Base-by-base conservation (phyloP, 345 rosid species). In the Psidium friedrichsthalianum region DNA sequence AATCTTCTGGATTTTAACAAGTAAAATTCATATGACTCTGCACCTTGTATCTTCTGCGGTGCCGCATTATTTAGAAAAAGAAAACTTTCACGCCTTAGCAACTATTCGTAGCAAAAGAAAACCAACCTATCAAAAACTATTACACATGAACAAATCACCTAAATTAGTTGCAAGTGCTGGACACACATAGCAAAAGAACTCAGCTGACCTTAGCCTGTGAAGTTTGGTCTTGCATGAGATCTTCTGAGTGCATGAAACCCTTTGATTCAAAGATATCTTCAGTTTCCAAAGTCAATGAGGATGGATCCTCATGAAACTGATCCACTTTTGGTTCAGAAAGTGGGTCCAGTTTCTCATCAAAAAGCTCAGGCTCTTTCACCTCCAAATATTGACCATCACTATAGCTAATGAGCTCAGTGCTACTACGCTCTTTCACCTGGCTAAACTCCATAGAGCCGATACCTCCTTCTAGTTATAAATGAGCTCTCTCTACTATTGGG, bases 141-240 rank as follows among this genome's bases (percentile, higher is more conserved):
- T 32, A 69, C 5, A 18, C 13, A 5, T 5, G 14, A 69, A 36
- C 80, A 69, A 36, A 69, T 69, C 47, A 36, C 80, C 80, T 5
- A 69, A 69, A 69, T 69, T 69, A 69, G 80, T 11, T 36, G 25
- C 47, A 36, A 36, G 80, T 32, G 40, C 53, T 51, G 53, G 40
- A n/a, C 51, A 44, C 32, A 82, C 40, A 13, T 52, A 15, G 56
- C 52, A 52, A 51, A 59, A 82, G 54, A 49, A 40, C 27, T 81
- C n/a, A 84, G 87, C 92, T 90, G 86, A 97, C 98, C 98, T 95
- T 91, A 84, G 89, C 88, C 53, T 85, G 86, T 14, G 86, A 82
- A 87, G 83, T 84, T 83, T 83, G 87, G 61, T 89, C 91, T 86
- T 90, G 90, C 74, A 27, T 74, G 49, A 84, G 82, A 90, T 90